A percentile compares a stretch with the other conserved stretches of the same genome.
Evolutionary conservation across 208 protist species (phyloP).

Genomic region (Trypanosomatidae sp.): DNA sequence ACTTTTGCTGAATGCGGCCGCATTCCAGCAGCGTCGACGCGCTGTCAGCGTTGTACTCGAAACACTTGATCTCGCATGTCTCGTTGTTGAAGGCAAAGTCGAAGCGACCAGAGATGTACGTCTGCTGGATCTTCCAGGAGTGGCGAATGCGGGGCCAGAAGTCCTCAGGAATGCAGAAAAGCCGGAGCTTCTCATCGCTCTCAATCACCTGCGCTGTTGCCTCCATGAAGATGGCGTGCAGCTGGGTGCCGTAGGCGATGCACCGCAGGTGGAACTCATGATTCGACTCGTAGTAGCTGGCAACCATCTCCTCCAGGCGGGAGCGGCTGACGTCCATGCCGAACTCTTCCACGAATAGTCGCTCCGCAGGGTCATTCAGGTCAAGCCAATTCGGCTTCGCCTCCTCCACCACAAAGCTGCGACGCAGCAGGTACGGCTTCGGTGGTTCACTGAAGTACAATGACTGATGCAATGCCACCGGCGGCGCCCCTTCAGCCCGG

Average conservation of each 20-base stretch:
- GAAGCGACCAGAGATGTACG: slow-evolving; percentile 84
- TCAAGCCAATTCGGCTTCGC: slow-evolving; percentile 75
- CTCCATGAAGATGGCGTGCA: slow-evolving; percentile 85
- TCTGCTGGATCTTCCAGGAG: slow-evolving; percentile 73
- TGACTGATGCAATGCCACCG: slow-evolving; percentile 56
- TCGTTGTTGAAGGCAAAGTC: slow-evolving; percentile 88
- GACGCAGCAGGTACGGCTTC: slow-evolving; percentile 55
- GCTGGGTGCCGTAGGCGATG: slow-evolving; percentile 56
- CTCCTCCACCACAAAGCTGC: slow-evolving; percentile 51
- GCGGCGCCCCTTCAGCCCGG: slow-evolving; percentile 36
- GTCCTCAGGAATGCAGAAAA: slow-evolving; percentile 77
- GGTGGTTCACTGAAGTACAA: slow-evolving; percentile 49
- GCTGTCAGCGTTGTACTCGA: slow-evolving; percentile 94
- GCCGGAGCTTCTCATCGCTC: slow-evolving; percentile 65
- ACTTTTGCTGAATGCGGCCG: slow-evolving; percentile 87
- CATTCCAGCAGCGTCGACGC: slow-evolving; percentile 88
- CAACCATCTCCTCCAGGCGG: slow-evolving; percentile 49
- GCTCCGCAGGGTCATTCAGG: slow-evolving; percentile 68
- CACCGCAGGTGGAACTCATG: slow-evolving; percentile 71
- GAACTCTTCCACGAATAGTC: slow-evolving; percentile 77
- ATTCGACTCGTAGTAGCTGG: slow-evolving; percentile 85
- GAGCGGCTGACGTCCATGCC: slow-evolving; percentile 75
- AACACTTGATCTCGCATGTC: slow-evolving; percentile 79
- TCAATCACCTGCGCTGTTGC: slow-evolving; percentile 81
- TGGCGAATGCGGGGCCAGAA: slow-evolving; percentile 88